Evolutionary conservation across 371 early-diverging fungal genomes (phyloP), one percentile per base, ranked within the genome.

Genomic region (Mucor piriformis): DNA sequence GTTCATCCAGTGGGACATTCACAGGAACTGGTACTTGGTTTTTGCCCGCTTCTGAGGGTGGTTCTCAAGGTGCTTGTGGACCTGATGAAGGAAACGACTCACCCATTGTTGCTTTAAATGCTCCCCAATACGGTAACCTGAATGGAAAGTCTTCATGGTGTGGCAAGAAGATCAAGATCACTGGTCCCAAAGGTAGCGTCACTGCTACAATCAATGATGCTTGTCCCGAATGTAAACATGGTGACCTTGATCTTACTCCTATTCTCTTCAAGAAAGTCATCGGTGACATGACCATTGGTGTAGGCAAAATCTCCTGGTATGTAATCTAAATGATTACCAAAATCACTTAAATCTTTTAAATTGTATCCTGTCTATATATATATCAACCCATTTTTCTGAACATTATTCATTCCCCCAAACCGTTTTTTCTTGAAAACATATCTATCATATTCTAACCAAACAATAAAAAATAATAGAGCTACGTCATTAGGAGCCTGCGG

Each of bases 191-290:
- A 3, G 65, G 65, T 46, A 44, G 55, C 27, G 55, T 50, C 27
- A 54, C 44, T 27, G 69, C 69, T 12, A 64, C 32, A 11, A 53
- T 70, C 24, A 52, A 48, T 13, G 70, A 70, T 63, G 66, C 63
- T 25, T 70, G 70, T 50, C 66, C 70, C n/a, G 63, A 27, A 1
- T 70, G 70, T 49, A 25, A 33, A 0, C 18, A 37, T 0, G 66
- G 66, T 66, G 64, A 69, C 37, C 57, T 64, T 15, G 88, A 88
- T 69, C 73, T 87, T 12, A 81, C 82, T 50, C 84, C 86, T 21
- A 60, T 79, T 13, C 85, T 83, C 42, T 88, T 87, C 63, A 46
- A 77, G n/a, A 47, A 70, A 48, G 57, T 70, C 13, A 44, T 63
- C 32, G 70, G 70, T 23, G 42, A 56, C 23, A 59, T 66, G 63